A percentile compares a stretch with the other conserved stretches of the same genome.
These are phyloP conservation scores for Globisporangium orthogonon DNA, from an alignment of 352 stramenopile genomes.

Conservation along the genomic window DNA sequence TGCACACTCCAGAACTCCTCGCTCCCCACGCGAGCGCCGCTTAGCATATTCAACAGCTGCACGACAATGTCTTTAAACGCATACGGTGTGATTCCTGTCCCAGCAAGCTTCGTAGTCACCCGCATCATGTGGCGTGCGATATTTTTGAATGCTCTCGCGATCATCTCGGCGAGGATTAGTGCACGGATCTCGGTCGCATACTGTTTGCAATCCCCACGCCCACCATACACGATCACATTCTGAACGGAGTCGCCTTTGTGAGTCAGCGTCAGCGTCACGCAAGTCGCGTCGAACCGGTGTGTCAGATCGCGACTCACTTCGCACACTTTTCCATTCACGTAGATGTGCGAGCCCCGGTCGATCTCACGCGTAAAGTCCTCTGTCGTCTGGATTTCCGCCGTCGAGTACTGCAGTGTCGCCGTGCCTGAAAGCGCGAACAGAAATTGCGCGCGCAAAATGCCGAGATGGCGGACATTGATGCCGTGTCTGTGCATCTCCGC, in stretches of 20 bases:
- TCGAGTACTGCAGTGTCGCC: slow-evolving; percentile 79
- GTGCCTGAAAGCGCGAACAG: slow-evolving; percentile 66
- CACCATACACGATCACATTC: slow-evolving; percentile 60
- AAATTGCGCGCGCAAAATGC: slow-evolving; percentile 75
- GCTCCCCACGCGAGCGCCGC: slow-evolving; percentile 43
- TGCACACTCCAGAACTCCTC: slow-evolving; percentile 69
- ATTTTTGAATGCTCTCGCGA: slow-evolving; percentile 85
- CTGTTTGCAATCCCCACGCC: slow-evolving; percentile 48
- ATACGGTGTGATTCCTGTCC: slow-evolving; percentile 33
- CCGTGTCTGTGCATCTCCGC: slow-evolving; percentile 85
- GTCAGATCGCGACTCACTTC: slow-evolving; percentile 32
- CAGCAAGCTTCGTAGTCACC: slow-evolving; percentile 18
- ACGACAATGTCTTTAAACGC: slow-evolving; percentile 45
- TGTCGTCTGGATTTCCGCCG: slow-evolving; percentile 62
- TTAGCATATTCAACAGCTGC: slow-evolving; percentile 64
- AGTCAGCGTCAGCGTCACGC: slow-evolving; percentile 49
- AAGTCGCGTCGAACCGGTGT: slow-evolving; percentile 49
- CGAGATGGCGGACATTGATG: slow-evolving; percentile 89
- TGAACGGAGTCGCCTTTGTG: slow-evolving; percentile 69
- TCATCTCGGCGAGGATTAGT: slow-evolving; percentile 81
- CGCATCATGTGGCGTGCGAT: slow-evolving; percentile 76
- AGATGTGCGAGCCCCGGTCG: slow-evolving; percentile 52
- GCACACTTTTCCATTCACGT: slow-evolving; percentile 47
- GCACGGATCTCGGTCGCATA: slow-evolving; percentile 49
- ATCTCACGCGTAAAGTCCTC: slow-evolving; percentile 83